Percentiles rank a stretch among this genome's conserved stretches.
Conservation (phyloP, 2,329 filamentous ascomycete genomes). For the Ceratocystis colombiana region DNA sequence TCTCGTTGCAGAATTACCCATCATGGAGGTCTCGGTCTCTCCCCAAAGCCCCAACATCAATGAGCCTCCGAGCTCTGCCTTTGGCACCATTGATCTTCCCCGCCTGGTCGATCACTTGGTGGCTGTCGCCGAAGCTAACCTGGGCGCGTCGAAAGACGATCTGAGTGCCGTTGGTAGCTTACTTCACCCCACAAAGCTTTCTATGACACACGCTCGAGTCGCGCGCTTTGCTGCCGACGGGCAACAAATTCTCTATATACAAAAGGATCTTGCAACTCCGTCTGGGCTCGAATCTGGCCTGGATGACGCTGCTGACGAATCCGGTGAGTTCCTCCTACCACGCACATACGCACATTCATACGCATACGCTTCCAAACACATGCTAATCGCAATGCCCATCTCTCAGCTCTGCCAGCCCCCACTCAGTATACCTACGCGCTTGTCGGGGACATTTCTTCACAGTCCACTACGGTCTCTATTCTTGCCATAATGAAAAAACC, state of each 20-base stretch:
- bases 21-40: conserved; percentile 45
- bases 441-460: conserved; percentile 69
- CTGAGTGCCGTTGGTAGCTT: conserved; percentile 73
- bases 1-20: conserved; percentile 27
- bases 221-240: conserved; percentile 80
- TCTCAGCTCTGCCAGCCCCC: conserved; percentile 32
- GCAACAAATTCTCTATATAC: conserved; percentile 80
- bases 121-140: conserved; percentile 59
- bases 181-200: conserved; percentile 59
- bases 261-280: conserved; percentile 61
- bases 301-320: conserved; percentile 40
- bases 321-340: conserved; percentile 34
- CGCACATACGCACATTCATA: neutral
- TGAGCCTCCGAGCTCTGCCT: conserved; percentile 39
- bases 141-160: conserved; percentile 66
- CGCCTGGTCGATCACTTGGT: conserved; percentile 62
- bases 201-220: conserved; percentile 78
- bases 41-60: conserved; percentile 39
- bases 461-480: conserved; percentile 69
- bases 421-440: conserved; percentile 64
- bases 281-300: conserved; percentile 42
- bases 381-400: neutral
- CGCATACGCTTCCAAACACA: neutral
- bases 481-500: conserved; percentile 85
- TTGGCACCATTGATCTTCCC: conserved; percentile 54